Evolutionary conservation across 768 basidiomycete genomes (phyloP).

Genomic region (Dioszegia aurantiaca): DNA sequence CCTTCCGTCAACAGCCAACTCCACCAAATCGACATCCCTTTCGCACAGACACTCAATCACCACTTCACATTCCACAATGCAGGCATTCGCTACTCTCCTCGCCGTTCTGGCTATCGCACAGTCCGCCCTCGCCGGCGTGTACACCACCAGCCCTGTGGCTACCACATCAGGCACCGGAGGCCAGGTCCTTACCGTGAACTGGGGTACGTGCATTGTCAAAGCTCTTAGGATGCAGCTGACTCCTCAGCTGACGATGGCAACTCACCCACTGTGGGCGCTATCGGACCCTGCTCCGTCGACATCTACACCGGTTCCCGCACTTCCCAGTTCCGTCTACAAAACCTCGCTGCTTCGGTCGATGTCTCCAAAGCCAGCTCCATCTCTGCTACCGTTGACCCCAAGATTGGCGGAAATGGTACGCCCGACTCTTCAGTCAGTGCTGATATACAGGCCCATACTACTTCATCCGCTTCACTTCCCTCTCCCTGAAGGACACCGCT

Average conservation of each 20-base stretch:
- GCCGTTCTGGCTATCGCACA: constrained; percentile 29
- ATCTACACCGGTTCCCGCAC: constrained; percentile 46
- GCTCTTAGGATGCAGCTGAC: constrained; percentile 5
- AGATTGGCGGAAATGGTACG: constrained; percentile 32
- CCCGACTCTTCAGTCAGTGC: background rate
- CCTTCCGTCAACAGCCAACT: too few relatives aligned
- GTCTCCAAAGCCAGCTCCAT: constrained; percentile 44
- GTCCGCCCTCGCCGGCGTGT: constrained; percentile 47
- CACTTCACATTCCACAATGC: constrained; percentile 23
- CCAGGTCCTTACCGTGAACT: constrained; percentile 43
- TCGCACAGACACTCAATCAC: background rate
- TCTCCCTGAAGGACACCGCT: constrained; percentile 58
- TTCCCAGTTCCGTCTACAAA: constrained; percentile 48
- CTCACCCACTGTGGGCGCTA: constrained; percentile 36
- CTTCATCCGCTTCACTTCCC: constrained; percentile 75
- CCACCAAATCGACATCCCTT: too few relatives aligned
- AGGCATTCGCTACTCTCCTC: constrained; percentile 27
- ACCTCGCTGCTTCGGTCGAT: constrained; percentile 47
- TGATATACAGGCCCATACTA: constrained; percentile 43
- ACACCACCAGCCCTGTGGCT: constrained; percentile 46
- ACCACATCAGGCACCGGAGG: constrained; percentile 34
- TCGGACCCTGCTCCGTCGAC: constrained; percentile 48
- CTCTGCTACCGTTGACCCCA: constrained; percentile 42
- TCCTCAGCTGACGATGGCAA: constrained; percentile 45
- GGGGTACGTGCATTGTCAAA: constrained; percentile 37